Base-by-base conservation (phyloP, 371 early-diverging fungal species). In the Mortierella sp. region DNA sequence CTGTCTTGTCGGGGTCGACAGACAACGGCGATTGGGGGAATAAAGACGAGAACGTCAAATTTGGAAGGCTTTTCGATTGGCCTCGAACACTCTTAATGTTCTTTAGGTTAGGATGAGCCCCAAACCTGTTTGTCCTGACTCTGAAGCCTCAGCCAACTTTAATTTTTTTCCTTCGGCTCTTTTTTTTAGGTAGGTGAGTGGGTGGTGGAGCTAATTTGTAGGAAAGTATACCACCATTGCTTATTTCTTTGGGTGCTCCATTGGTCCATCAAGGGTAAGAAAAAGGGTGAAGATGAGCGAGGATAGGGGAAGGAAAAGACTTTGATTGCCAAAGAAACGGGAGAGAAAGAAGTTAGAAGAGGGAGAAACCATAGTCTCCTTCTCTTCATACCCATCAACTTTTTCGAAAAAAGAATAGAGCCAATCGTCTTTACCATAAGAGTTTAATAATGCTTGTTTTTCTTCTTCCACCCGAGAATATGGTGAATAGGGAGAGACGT, bases 61-160 rank as follows among this genome's bases (percentile, higher is more conserved):
- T 38, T 38, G 68, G 68, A 68, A 68, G 41, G 0, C 68, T 21
- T 68, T 68, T 65, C 16, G 11, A 38, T 38, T 68, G 68, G 68
- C 24, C 68, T 68, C 41, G 68, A 35, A 41, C 68, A 68, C 68
- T 68, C 68, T 68, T 68, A 68, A 38, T 24, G 21, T 41, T 68
- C 8, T 68, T 68, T 68, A 68, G 68, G 68, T 68, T 68, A n/a
- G 32, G 32, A 4, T 12, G 12, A 32, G n/a, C 27, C 10, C 12
- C 68, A 68, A 68, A 68, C 68, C 18, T 7, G 68, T 68, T 68
- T 68, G 41, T 68, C 68, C 68, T 68, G 68, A 10, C 68, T 68
- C 24, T 18, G 21, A 68, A 24, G 35, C 43, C 24, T 10, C 24
- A 2, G 51, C 51, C 51, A 51, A 51, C 51, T 21, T 6, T 56